A percentile compares a stretch with the other conserved stretches of the same genome.
These are phyloP conservation scores for Aspergillus cejpii DNA, from an alignment of 2,329 filamentous ascomycete genomes.

Conservation along the genomic window DNA sequence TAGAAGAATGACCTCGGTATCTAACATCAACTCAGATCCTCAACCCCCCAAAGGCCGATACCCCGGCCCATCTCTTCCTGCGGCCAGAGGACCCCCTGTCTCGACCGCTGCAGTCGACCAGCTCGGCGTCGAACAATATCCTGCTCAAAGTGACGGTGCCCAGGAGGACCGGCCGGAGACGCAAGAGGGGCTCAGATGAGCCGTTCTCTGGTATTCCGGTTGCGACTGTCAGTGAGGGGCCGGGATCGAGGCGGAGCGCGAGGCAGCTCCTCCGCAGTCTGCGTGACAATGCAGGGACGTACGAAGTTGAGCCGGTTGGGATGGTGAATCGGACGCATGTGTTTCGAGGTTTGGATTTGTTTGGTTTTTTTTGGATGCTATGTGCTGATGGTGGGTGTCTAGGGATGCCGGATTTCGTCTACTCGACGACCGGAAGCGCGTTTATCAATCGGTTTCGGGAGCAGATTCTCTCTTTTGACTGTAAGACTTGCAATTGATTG, in stretches of 20 bases:
- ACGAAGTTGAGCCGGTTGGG: conserved; percentile 64
- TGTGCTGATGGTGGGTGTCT: conserved; percentile 3
- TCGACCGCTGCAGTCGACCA: conserved; percentile 70
- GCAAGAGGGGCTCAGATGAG: conserved; percentile 68
- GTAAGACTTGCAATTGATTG: conserved; percentile 40
- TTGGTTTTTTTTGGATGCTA: background rate
- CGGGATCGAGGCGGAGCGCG: conserved; percentile 17
- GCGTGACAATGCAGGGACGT: conserved; percentile 62
- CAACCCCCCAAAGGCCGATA: conserved; percentile 41
- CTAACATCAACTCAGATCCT: conserved; percentile 37
- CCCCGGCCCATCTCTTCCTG: conserved; percentile 62
- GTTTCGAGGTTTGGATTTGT: conserved; percentile 58
- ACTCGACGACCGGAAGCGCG: conserved; percentile 59
- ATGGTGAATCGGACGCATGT: conserved; percentile 73
- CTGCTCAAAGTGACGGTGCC: conserved; percentile 82
- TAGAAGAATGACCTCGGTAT: conserved; percentile 1
- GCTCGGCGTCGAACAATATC: conserved; percentile 70
- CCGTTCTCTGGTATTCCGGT: conserved; percentile 52
- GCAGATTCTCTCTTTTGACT: conserved; percentile 63
- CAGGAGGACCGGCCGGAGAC: conserved; percentile 75
- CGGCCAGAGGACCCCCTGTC: conserved; percentile 72
- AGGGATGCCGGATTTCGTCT: conserved; percentile 80
- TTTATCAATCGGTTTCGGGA: conserved; percentile 67
- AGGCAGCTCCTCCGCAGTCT: conserved; percentile 45
- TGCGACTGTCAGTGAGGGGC: conserved; percentile 16